Conservation (phyloP, 1,284 basidiomycete genomes). For the Apiotrichum siamense region DNA sequence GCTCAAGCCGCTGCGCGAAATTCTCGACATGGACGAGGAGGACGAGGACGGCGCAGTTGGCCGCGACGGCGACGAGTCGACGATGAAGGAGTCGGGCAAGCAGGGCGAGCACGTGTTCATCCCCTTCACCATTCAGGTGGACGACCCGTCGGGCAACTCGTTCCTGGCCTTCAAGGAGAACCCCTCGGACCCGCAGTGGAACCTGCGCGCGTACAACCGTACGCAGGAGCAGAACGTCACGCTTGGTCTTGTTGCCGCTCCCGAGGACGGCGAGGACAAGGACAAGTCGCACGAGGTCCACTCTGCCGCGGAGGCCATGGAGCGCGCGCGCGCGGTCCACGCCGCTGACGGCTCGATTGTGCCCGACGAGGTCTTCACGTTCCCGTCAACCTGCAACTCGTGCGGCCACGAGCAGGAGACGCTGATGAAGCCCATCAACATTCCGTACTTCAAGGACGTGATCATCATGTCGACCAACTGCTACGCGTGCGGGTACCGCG, state of each 20-base stretch:
- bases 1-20: constrained; percentile 60
- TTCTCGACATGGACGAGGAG: constrained; percentile 64
- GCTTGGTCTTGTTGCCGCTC: constrained; percentile 59
- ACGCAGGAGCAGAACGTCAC: constrained; percentile 76
- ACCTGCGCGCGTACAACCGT: constrained; percentile 76
- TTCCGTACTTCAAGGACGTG: constrained; percentile 99
- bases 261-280: constrained; percentile 27
- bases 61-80: constrained; percentile 28
- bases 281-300: constrained; percentile 49
- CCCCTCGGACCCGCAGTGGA: constrained; percentile 87
- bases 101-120: constrained; percentile 54
- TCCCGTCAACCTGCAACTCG: constrained; percentile 81
- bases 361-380: constrained; percentile 81
- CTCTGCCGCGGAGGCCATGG: constrained; percentile 35
- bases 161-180: constrained; percentile 80
- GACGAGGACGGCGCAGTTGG: constrained; percentile 44
- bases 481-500: constrained; percentile 86
- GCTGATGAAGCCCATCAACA: constrained; percentile 91
- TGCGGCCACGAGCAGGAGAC: constrained; percentile 81
- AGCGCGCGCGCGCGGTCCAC: constrained; percentile 18
- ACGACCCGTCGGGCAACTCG: constrained; percentile 93
- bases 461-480: constrained; percentile 99
- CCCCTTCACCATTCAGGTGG: constrained; percentile 76
- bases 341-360: constrained; percentile 44
- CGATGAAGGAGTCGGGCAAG: constrained; percentile 30